Evolutionary conservation across 345 rosid genomes (phyloP).

Genomic region (Bruguiera gymnorhiza): DNA sequence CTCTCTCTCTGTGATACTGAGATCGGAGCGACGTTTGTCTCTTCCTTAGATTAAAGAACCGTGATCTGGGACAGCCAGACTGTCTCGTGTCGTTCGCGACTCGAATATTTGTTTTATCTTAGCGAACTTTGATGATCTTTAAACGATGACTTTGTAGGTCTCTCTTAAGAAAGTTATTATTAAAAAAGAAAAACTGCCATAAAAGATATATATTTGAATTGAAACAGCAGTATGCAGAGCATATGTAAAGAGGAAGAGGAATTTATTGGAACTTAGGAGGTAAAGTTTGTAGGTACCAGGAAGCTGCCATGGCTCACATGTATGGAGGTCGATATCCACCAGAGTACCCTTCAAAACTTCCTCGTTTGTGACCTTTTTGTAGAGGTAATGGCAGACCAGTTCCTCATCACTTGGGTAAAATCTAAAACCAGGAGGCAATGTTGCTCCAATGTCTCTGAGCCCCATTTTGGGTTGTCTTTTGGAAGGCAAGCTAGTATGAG

Average conservation of each 20-base stretch:
- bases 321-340: constrained; percentile 89
- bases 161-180: no score
- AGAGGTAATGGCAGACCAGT: constrained; percentile 90
- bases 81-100: not conserved
- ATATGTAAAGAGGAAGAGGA: not conserved
- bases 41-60: not conserved
- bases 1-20: not conserved
- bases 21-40: not conserved
- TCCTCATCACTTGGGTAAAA: constrained; percentile 97
- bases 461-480: constrained; percentile 43
- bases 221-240: no score
- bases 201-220: no score
- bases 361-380: constrained; percentile 72
- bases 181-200: no score
- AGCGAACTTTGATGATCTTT: no score
- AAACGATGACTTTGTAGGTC: no score
- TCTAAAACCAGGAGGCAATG: constrained; percentile 93
- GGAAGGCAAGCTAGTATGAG: not conserved
- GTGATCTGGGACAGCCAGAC: not conserved
- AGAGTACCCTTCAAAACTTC: constrained; percentile 65
- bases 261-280: not conserved
- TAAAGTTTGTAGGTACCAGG: constrained; percentile 54
- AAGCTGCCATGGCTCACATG: constrained; percentile 99
- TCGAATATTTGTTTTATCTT: not conserved
- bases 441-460: constrained; percentile 88